Conservation (phyloP, 192 early-diverging fungal species). For the Cetraspora pellucida region DNA sequence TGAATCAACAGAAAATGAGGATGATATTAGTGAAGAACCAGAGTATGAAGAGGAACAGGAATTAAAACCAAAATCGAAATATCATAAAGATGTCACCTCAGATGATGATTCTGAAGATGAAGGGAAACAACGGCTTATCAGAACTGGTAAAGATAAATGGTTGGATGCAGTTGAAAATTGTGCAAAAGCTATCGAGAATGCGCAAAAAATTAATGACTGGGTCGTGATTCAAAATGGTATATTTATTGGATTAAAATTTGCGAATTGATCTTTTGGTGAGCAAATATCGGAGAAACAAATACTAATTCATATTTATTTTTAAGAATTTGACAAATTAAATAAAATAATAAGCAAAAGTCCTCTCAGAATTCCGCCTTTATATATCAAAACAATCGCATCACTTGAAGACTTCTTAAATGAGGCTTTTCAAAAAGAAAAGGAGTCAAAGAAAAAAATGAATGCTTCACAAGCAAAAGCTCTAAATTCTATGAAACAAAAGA, state of each 20-base stretch:
- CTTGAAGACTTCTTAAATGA: conserved; percentile 80
- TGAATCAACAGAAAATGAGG: no score
- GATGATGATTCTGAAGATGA: conserved; percentile 67
- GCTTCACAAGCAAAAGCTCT: conserved; percentile 77
- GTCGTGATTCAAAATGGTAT: conserved; percentile 74
- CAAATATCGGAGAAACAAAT: conserved; percentile 7
- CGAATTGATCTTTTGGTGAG: not conserved
- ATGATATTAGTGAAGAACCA: no score
- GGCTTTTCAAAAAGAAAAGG: conserved; percentile 65
- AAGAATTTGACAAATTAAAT: conserved; percentile 88
- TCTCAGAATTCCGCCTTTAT: conserved; percentile 68
- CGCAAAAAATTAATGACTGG: conserved; percentile 90
- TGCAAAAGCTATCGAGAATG: conserved; percentile 69
- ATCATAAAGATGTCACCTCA: conserved; percentile 45
- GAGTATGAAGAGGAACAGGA: no score
- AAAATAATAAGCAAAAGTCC: conserved; percentile 65
- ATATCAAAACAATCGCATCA: conserved; percentile 68
- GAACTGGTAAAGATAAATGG: conserved; percentile 85
- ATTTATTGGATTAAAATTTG: not conserved
- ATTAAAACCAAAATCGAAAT: conserved; percentile 2
- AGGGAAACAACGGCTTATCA: conserved; percentile 74
- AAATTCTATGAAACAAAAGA: conserved; percentile 90
- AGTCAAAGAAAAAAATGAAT: conserved; percentile 83
- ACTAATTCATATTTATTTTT: conserved; percentile 30
- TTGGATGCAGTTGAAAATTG: conserved; percentile 77